Conservation (phyloP, 805 yeast genomes). For the Pichia heedii region DNA sequence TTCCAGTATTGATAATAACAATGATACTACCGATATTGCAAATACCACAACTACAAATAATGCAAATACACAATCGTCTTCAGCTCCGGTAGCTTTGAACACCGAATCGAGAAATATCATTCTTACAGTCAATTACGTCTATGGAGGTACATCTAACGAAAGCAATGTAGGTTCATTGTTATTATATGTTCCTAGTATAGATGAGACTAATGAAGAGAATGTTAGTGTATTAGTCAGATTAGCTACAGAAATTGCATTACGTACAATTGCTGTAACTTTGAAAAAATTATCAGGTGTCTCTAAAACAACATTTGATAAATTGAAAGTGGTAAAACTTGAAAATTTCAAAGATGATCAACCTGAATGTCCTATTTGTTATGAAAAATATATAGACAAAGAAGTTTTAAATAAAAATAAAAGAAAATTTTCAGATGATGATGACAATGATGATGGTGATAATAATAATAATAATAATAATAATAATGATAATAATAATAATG, state of each 20-base stretch:
- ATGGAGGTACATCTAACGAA: slow-evolving; percentile 14
- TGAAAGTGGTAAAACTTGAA: slow-evolving; percentile 30
- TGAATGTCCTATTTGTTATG: slow-evolving; percentile 60
- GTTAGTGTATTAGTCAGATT: slow-evolving; percentile 52
- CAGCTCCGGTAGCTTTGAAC: not conserved
- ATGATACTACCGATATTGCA: not conserved
- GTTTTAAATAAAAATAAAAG: not conserved
- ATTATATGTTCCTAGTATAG: slow-evolving; percentile 57
- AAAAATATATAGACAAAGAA: slow-evolving; percentile 31
- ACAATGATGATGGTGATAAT: slow-evolving; percentile 5
- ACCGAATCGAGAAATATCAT: slow-evolving; percentile 29
- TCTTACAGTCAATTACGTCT: slow-evolving; percentile 33
- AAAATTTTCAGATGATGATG: not conserved
- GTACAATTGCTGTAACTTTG: slow-evolving; percentile 46
- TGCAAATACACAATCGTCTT: not conserved
- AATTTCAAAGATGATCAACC: slow-evolving; percentile 25
- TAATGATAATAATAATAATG: too few species aligned
- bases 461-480: not conserved
- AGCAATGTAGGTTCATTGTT: slow-evolving; percentile 45
- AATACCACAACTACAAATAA: not conserved
- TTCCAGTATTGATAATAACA: not conserved
- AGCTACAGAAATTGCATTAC: slow-evolving; percentile 63
- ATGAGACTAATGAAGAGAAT: slow-evolving; percentile 49
- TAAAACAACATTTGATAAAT: slow-evolving; percentile 40
- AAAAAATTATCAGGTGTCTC: slow-evolving; percentile 46